Evolutionary conservation across 805 yeast genomes (phyloP).

Genomic region (Pichia insulana): DNA sequence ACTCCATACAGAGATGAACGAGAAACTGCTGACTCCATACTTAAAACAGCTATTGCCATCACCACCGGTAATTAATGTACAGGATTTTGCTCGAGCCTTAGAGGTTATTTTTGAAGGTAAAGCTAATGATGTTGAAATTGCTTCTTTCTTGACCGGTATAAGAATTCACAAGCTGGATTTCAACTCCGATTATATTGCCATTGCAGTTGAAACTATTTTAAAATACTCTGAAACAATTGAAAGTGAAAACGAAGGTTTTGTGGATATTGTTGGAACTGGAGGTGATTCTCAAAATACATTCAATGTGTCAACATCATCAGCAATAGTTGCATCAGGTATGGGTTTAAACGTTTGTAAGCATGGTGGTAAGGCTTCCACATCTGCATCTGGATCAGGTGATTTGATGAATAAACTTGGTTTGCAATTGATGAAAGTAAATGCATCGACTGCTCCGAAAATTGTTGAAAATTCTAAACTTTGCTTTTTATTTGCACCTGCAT

Average conservation of each 20-base stretch:
- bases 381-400: conserved; percentile 91
- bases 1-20: not conserved
- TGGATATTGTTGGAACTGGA: conserved; percentile 97
- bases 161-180: conserved; percentile 71
- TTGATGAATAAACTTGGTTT: conserved; percentile 73
- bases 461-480: conserved; percentile 45
- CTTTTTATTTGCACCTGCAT: conserved; percentile 86
- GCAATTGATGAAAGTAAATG: conserved; percentile 62
- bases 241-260: conserved; percentile 39
- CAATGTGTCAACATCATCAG: conserved; percentile 91
- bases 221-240: conserved; percentile 54
- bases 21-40: conserved; percentile 37
- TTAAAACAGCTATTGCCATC: conserved; percentile 53
- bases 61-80: conserved; percentile 56
- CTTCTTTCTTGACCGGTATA: conserved; percentile 73
- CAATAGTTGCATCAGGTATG: conserved; percentile 91
- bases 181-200: conserved; percentile 71
- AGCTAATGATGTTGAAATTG: conserved; percentile 60
- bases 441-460: conserved; percentile 49
- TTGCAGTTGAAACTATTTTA: conserved; percentile 71
- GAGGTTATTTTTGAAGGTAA: conserved; percentile 49
- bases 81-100: conserved; percentile 58
- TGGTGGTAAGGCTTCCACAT: conserved; percentile 96
- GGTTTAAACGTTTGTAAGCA: conserved; percentile 78
- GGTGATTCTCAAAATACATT: conserved; percentile 98